These are phyloP conservation scores for Candida tetrigidarum DNA, from an alignment of 1,139 yeast species.

Conservation along the genomic window DNA sequence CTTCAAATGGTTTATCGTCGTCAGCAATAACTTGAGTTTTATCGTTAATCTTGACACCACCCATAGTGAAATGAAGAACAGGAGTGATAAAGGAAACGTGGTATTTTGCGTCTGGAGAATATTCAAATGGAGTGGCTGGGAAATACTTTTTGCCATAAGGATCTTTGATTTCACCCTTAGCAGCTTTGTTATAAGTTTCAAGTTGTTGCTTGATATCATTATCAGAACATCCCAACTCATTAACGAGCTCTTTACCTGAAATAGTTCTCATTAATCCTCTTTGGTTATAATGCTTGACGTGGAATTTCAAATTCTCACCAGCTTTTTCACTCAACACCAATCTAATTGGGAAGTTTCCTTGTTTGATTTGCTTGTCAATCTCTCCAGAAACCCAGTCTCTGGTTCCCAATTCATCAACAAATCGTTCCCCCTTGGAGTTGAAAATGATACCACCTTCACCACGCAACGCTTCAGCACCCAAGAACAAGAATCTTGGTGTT, in stretches of 20 bases:
- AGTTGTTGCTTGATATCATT: slow-evolving; percentile 40
- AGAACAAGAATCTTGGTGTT: slow-evolving; percentile 57
- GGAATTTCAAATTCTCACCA: slow-evolving; percentile 53
- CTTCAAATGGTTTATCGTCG: slow-evolving; percentile 48
- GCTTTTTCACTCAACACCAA: slow-evolving; percentile 49
- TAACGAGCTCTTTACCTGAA: slow-evolving; percentile 52
- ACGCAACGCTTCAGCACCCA: slow-evolving; percentile 80
- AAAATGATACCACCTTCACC: slow-evolving; percentile 78
- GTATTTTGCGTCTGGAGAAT: slow-evolving; percentile 30
- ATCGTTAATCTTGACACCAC: slow-evolving; percentile 74
- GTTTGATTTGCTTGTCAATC: slow-evolving; percentile 49
- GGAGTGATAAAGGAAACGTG: slow-evolving; percentile 68
- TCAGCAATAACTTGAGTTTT: slow-evolving; percentile 57
- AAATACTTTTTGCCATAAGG: slow-evolving; percentile 55
- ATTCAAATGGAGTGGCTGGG: slow-evolving; percentile 53
- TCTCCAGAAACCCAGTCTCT: slow-evolving; percentile 71
- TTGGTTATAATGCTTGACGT: slow-evolving; percentile 67
- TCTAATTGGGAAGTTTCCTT: slow-evolving; percentile 55
- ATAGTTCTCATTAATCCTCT: slow-evolving; percentile 64
- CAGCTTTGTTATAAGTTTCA: slow-evolving; percentile 48
- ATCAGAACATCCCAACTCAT: slow-evolving; percentile 40
- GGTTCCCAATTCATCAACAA: slow-evolving; percentile 72
- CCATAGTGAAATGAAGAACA: slow-evolving; percentile 87
- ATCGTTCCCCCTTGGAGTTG: slow-evolving; percentile 65
- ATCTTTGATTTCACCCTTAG: slow-evolving; percentile 47